These are phyloP conservation scores for Sanghuangporus sanghuang DNA, from an alignment of 1,284 basidiomycete genomes.

Conservation along the genomic window DNA sequence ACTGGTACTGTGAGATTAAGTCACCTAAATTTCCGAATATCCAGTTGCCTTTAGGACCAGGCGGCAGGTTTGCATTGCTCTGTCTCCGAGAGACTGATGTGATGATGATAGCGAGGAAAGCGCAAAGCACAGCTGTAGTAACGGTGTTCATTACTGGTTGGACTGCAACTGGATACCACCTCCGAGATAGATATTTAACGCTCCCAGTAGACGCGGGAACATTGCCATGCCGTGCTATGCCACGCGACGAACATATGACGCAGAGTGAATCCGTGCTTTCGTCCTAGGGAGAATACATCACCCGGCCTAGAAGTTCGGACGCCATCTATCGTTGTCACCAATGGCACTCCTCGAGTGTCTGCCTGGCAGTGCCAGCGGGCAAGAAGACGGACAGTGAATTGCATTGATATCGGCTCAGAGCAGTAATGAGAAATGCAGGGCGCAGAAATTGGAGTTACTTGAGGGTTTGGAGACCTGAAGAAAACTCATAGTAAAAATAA, in stretches of 20 bases:
- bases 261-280: neutral
- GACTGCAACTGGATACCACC: neutral
- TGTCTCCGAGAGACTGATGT: neutral
- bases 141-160: neutral
- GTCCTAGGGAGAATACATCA: neutral
- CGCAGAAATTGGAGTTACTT: too few species aligned
- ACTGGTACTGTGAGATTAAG: constrained; percentile 26
- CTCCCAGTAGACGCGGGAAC: neutral
- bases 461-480: too few species aligned
- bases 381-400: neutral
- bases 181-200: neutral
- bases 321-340: neutral
- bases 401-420: too few species aligned
- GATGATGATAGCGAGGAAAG: neutral
- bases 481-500: too few species aligned
- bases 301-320: neutral
- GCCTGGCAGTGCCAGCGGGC: neutral
- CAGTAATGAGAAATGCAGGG: too few species aligned
- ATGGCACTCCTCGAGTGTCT: neutral
- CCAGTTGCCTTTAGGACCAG: constrained; percentile 27
- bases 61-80: constrained; percentile 21
- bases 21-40: constrained; percentile 29
- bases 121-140: neutral
- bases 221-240: neutral
- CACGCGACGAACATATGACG: neutral